These are phyloP conservation scores for Ramularia collo-cygni DNA, from an alignment of 2,329 filamentous ascomycete species.

Conservation along the genomic window DNA sequence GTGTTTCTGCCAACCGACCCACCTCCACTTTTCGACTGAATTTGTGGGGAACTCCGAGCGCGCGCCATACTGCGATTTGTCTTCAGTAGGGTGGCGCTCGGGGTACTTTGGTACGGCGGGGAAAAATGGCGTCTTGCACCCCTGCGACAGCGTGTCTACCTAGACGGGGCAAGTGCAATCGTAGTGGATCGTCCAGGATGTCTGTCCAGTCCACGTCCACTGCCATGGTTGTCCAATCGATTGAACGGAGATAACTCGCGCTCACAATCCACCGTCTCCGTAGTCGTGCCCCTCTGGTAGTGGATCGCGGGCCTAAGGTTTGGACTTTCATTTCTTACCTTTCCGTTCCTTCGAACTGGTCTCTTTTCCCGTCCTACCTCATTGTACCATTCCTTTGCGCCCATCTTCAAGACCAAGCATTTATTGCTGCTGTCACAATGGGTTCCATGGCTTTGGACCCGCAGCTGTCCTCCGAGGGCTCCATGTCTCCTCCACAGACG, in stretches of 20 bases:
- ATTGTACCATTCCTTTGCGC: no score
- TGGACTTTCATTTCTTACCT: constrained; percentile 13
- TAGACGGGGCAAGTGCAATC: constrained; percentile 1
- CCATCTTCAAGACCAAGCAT: no score
- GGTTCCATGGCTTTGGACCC: constrained; percentile 19
- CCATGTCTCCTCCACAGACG: constrained; percentile 25
- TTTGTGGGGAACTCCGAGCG: no score
- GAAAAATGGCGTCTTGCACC: no score
- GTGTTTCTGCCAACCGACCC: no score
- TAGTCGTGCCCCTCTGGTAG: constrained; percentile 18
- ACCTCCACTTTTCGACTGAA: no score
- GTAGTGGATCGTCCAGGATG: constrained; percentile 1
- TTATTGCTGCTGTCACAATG: constrained; percentile 10
- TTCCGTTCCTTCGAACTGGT: constrained; percentile 8
- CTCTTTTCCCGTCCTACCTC: constrained; percentile 5
- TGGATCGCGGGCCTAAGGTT: constrained; percentile 14
- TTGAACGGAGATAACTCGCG: constrained; percentile 17
- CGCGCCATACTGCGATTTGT: no score
- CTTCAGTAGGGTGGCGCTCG: no score
- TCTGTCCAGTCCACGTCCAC: constrained; percentile 2
- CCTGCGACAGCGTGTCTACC: background rate
- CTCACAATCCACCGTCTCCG: constrained; percentile 15
- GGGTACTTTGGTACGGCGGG: no score
- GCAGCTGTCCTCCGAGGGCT: constrained; percentile 23
- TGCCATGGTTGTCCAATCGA: constrained; percentile 6